phyloP scores from a whole-genome alignment of 805 yeast species.

The Cyberlindnera euphorbiae region DNA sequence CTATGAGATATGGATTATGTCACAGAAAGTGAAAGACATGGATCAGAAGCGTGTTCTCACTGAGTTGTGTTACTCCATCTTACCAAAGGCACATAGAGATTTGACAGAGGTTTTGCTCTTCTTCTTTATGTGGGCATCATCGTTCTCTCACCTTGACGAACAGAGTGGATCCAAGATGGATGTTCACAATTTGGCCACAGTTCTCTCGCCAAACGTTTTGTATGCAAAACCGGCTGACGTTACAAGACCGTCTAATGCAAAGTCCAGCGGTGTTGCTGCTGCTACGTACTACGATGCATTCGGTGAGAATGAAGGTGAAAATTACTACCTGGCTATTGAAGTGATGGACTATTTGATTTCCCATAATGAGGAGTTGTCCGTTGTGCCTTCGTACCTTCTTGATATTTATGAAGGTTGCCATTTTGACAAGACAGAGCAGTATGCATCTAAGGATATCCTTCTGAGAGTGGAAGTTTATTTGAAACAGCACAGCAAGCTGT shows the following conservation, averaged over 20 bases:
- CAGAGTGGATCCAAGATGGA: conserved; percentile 95
- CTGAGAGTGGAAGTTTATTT: conserved; percentile 28
- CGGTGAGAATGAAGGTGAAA: conserved; percentile 51
- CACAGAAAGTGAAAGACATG: conserved; percentile 49
- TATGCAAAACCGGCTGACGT: conserved; percentile 45
- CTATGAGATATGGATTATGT: conserved; percentile 72
- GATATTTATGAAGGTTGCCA: conserved; percentile 21
- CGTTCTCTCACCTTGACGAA: conserved; percentile 90
- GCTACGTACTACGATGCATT: conserved; percentile 33
- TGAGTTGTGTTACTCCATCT: conserved; percentile 64
- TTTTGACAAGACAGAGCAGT: conserved; percentile 17
- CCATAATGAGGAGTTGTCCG: conserved; percentile 70
- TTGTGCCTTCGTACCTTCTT: conserved; percentile 60
- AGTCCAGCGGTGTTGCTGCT: conserved; percentile 20
- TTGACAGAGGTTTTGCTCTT: conserved; percentile 78
- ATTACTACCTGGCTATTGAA: conserved; percentile 85
- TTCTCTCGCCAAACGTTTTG: conserved; percentile 86
- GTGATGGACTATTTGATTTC: conserved; percentile 81
- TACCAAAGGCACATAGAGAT: conserved; percentile 81
- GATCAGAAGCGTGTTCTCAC: conserved; percentile 47
- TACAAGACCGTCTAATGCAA: conserved; percentile 22
- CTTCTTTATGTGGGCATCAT: conserved; percentile 92
- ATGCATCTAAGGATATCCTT: conserved; percentile 37
- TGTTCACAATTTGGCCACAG: conserved; percentile 90
- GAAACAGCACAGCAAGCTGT: conserved; percentile 23